Evolutionary conservation across 1,139 yeast species (phyloP).

Genomic region (Candida neerlandica): DNA sequence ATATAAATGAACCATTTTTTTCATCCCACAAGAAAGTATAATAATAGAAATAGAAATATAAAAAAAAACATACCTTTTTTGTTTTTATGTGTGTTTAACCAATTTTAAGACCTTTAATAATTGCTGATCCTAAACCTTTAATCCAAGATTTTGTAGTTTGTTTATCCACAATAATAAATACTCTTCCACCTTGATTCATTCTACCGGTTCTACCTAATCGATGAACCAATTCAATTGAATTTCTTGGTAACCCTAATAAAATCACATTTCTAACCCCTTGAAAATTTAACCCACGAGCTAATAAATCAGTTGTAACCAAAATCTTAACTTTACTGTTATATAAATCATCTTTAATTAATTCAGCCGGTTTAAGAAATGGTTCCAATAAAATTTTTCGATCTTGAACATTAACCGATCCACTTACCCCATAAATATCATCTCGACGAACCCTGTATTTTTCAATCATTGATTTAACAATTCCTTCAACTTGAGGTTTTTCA

Average conservation of each 20-base stretch:
- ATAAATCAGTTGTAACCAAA: slow-evolving; percentile 84
- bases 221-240: slow-evolving; percentile 85
- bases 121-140: slow-evolving; percentile 75
- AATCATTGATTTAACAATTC: slow-evolving; percentile 56
- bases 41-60: slow-evolving; percentile 1
- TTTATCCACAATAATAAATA: slow-evolving; percentile 69
- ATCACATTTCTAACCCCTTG: slow-evolving; percentile 79
- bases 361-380: slow-evolving; percentile 65
- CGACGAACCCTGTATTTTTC: slow-evolving; percentile 55
- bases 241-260: slow-evolving; percentile 81
- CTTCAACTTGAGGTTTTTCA: slow-evolving; percentile 62
- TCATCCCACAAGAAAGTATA: neutral
- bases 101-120: slow-evolving; percentile 53
- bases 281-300: slow-evolving; percentile 90
- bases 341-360: slow-evolving; percentile 32
- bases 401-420: slow-evolving; percentile 62
- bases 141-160: slow-evolving; percentile 77
- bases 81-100: slow-evolving; percentile 33
- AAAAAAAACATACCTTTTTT: slow-evolving; percentile 10
- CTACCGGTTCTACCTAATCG: slow-evolving; percentile 95
- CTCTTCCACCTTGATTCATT: slow-evolving; percentile 87
- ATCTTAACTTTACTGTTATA: slow-evolving; percentile 51
- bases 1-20: neutral
- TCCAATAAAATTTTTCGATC: slow-evolving; percentile 59
- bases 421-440: slow-evolving; percentile 55